Conservation (phyloP, 441 rosid species). For the Erodium trifolium region DNA sequence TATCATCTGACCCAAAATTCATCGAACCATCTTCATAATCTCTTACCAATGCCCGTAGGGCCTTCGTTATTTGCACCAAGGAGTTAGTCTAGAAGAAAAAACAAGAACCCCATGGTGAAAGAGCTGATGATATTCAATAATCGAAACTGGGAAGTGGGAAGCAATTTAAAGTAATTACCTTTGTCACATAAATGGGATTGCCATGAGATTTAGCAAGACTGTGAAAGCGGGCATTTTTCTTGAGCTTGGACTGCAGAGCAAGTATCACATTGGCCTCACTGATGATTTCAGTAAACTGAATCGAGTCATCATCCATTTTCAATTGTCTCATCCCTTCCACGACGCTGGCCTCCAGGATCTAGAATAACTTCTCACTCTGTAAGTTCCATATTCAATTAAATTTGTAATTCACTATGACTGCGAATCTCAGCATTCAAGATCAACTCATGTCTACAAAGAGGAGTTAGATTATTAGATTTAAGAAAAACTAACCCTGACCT, state of each 20-base stretch:
- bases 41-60: constrained; percentile 39
- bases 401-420: constrained; percentile 11
- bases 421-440: constrained; percentile 3
- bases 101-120: background rate
- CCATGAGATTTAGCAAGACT: constrained; percentile 58
- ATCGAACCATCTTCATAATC: constrained; percentile 41
- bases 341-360: constrained; percentile 65
- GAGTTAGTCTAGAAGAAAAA: constrained; percentile 59
- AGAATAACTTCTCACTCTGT: constrained; percentile 38
- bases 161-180: constrained; percentile 39
- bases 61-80: constrained; percentile 66
- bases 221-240: constrained; percentile 43
- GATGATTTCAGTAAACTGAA: constrained; percentile 56
- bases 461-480: background rate
- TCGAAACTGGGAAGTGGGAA: background rate
- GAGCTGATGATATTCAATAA: background rate
- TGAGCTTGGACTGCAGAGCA: constrained; percentile 26
- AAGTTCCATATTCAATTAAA: constrained; percentile 21
- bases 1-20: constrained; percentile 41
- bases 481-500: background rate
- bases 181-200: constrained; percentile 65
- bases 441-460: background rate
- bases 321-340: constrained; percentile 62
- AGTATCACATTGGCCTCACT: constrained; percentile 32
- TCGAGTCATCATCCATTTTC: constrained; percentile 37